A percentile compares a stretch with the other conserved stretches of the same genome.
Conservation (phyloP, 2,329 filamentous ascomycete genomes). For the Phyllosticta paracitricarpa region DNA sequence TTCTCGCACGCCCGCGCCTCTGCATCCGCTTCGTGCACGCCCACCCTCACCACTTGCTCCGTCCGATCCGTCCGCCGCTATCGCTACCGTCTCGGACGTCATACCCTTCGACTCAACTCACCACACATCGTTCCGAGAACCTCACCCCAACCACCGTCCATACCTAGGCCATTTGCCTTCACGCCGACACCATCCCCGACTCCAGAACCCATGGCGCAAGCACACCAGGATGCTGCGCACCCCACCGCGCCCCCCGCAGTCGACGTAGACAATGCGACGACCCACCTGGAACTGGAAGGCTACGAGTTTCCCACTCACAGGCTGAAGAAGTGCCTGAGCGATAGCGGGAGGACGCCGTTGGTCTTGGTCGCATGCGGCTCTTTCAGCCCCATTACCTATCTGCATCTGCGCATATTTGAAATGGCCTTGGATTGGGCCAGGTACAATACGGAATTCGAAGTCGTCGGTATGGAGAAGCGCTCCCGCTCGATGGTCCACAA, state of each 20-base stretch:
- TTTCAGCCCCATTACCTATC: conserved; percentile 65
- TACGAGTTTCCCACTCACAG: conserved; percentile 55
- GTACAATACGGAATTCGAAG: conserved; percentile 62
- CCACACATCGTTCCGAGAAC: background rate
- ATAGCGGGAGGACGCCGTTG: conserved; percentile 46
- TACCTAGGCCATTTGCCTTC: background rate
- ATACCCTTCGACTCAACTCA: conserved; percentile 10
- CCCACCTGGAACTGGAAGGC: conserved; percentile 24
- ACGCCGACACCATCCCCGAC: background rate
- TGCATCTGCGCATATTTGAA: conserved; percentile 79
- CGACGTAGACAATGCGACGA: conserved; percentile 21
- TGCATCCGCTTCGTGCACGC: conserved; percentile 3
- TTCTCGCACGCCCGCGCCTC: background rate
- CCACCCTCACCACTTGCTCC: conserved; percentile 4
- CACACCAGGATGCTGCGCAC: conserved; percentile 1
- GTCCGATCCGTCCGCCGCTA: conserved; percentile 8
- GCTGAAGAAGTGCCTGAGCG: conserved; percentile 46
- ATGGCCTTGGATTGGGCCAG: conserved; percentile 74
- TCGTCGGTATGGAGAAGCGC: conserved; percentile 64
- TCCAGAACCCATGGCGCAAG: conserved; percentile 1
- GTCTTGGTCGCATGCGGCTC: conserved; percentile 60
- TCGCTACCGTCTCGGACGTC: conserved; percentile 9
- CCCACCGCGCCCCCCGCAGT: conserved; percentile 15
- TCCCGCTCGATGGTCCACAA: background rate
- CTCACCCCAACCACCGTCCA: conserved; percentile 1